A percentile compares a stretch with the other conserved stretches of the same genome.
phyloP scores from a whole-genome alignment of 2,329 filamentous ascomycete genomes.

The Thielaviopsis musarum region DNA sequence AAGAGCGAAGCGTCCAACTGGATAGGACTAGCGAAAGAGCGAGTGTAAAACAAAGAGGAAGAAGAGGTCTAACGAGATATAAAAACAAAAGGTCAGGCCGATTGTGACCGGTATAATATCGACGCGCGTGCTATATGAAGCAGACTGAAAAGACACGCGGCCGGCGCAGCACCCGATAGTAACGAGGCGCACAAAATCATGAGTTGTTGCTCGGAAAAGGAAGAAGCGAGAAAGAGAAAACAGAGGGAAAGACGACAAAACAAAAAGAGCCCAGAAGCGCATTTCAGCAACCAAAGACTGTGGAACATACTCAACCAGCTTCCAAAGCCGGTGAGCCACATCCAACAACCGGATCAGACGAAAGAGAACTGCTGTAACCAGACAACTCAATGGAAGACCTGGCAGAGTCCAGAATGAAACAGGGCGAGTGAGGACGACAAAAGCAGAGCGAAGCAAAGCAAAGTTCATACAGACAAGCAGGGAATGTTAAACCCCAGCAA shows the following conservation, averaged over 20 bases:
- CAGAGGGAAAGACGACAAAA: not conserved
- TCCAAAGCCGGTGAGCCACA: not conserved
- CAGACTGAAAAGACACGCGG: not conserved
- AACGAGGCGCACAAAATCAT: not conserved
- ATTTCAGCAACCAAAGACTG: not conserved
- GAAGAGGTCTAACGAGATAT: constrained; percentile 8
- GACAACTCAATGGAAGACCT: not conserved
- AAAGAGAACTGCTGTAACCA: not conserved
- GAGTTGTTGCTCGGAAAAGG: not conserved
- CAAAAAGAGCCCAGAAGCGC: not conserved
- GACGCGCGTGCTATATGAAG: not conserved
- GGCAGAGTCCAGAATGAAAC: not conserved
- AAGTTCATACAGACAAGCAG: not conserved
- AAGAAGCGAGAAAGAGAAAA: constrained; percentile 1
- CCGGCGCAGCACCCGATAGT: no score
- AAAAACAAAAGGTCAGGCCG: constrained; percentile 15
- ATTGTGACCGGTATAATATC: not conserved
- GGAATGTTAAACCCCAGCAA: not conserved
- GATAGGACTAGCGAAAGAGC: not conserved
- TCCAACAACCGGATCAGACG: not conserved
- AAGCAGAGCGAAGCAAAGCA: not conserved
- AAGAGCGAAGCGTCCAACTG: not conserved
- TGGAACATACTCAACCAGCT: not conserved
- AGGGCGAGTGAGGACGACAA: not conserved
- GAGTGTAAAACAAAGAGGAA: not conserved